A percentile compares a stretch with the other conserved stretches of the same genome.
These are phyloP conservation scores for Apodospora peruviana DNA, from an alignment of 495 filamentous ascomycete genomes.

Conservation along the genomic window DNA sequence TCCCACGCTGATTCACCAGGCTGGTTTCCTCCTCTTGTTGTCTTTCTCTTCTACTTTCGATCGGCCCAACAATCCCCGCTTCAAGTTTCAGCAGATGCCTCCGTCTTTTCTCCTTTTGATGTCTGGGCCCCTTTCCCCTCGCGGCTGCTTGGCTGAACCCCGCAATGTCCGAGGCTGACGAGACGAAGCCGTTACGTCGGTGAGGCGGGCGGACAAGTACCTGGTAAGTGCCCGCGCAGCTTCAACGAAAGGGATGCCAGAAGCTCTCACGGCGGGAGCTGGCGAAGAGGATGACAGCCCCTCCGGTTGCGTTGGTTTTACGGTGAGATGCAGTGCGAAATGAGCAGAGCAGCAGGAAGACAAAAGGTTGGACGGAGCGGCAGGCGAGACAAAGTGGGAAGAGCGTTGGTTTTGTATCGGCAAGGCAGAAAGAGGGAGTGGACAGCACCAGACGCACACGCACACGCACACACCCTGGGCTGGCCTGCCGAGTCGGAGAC, in stretches of 20 bases:
- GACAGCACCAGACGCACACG: no score
- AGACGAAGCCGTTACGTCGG: no score
- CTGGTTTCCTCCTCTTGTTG: background rate
- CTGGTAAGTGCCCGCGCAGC: no score
- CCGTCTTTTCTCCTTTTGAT: background rate
- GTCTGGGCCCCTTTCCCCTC: background rate
- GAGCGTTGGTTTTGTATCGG: conserved; percentile 27
- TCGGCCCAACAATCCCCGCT: background rate
- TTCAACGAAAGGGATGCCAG: no score
- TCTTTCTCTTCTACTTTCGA: background rate
- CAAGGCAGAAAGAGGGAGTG: conserved; percentile 9
- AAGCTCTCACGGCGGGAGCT: no score
- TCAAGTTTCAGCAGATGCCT: background rate
- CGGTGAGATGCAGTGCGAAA: background rate
- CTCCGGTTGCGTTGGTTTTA: background rate
- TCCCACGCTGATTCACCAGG: background rate
- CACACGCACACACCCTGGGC: background rate
- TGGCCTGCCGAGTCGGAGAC: background rate
- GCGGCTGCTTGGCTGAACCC: background rate
- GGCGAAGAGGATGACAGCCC: no score
- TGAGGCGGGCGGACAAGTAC: no score
- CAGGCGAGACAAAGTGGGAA: conserved; percentile 9
- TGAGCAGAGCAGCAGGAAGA: no score
- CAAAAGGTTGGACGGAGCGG: background rate
- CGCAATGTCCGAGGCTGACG: background rate